Percentiles rank a stretch among this genome's conserved stretches.
These are phyloP conservation scores for Rhynchosporium agropyri DNA, from an alignment of 2,329 filamentous ascomycete species.

Conservation along the genomic window DNA sequence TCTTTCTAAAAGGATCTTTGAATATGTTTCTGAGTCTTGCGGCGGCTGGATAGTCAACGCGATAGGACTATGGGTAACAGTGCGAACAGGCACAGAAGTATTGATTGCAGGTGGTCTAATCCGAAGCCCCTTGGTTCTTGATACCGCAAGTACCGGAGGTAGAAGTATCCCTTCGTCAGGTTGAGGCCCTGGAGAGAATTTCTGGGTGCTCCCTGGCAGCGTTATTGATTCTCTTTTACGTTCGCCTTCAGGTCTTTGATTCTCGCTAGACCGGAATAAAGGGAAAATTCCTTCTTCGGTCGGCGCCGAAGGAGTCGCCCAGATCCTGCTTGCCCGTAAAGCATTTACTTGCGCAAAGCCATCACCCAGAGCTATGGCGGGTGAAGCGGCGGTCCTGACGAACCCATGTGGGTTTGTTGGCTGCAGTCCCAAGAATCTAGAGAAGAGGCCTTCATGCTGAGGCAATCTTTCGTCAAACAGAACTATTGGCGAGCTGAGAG, in stretches of 20 bases:
- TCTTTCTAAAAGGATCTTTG: background rate
- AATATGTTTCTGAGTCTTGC: background rate
- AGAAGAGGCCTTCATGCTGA: constrained; percentile 20
- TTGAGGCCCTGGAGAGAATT: background rate
- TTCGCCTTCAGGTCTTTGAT: background rate
- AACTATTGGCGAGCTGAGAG: constrained; percentile 8
- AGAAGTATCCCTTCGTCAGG: background rate
- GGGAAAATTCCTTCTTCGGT: constrained; percentile 12
- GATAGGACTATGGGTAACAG: background rate
- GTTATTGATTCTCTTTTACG: background rate
- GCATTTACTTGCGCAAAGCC: constrained; percentile 31
- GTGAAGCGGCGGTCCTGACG: background rate
- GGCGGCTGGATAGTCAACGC: background rate
- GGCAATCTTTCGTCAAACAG: constrained; percentile 19
- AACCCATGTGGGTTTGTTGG: constrained; percentile 10
- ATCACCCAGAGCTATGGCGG: constrained; percentile 26
- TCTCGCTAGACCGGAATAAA: constrained; percentile 7
- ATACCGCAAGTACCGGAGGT: background rate
- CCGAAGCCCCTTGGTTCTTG: background rate
- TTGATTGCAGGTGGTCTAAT: background rate
- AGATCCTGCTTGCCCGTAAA: constrained; percentile 27
- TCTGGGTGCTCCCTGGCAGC: background rate
- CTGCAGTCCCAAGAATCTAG: constrained; percentile 26
- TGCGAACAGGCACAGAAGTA: background rate
- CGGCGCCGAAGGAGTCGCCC: constrained; percentile 28